These are phyloP conservation scores for Ambispora gerdemannii DNA, from an alignment of 192 early-diverging fungal genomes.

Conservation along the genomic window DNA sequence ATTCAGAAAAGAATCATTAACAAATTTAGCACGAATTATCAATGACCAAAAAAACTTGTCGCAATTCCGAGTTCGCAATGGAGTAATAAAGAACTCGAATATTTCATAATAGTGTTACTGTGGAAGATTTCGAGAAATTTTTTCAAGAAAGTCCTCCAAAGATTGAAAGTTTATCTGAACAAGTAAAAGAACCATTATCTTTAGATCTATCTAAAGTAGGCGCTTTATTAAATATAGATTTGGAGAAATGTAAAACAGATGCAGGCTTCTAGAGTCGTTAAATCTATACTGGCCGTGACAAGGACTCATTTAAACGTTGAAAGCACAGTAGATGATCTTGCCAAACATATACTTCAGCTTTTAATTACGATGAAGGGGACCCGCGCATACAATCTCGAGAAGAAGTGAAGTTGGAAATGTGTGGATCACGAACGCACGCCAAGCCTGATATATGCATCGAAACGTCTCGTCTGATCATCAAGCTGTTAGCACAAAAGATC, in stretches of 20 bases:
- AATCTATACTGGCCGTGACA: neutral
- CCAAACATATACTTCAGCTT: neutral
- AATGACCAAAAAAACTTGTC: neutral
- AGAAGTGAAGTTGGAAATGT: too few relatives aligned
- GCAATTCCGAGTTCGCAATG: neutral
- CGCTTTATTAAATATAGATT: neutral
- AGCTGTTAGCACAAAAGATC: neutral
- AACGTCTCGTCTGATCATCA: neutral
- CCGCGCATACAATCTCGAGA: too few relatives aligned
- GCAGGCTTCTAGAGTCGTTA: neutral
- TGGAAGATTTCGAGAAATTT: neutral
- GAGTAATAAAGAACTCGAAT: neutral
- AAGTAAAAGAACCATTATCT: neutral
- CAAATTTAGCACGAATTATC: neutral
- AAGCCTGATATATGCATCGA: too few relatives aligned
- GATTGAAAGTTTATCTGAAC: neutral
- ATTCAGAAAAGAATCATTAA: neutral
- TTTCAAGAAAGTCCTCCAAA: slow-evolving; percentile 2
- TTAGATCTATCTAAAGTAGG: neutral
- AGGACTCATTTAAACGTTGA: neutral
- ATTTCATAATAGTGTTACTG: neutral
- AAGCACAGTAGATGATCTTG: neutral
- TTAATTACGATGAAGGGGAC: slow-evolving; percentile 2
- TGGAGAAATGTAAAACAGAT: neutral
- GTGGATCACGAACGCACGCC: too few relatives aligned